Percentiles rank a stretch among this genome's conserved stretches.
These are phyloP conservation scores for Sisymbrium irio DNA, from an alignment of 345 rosid genomes.

Conservation along the genomic window DNA sequence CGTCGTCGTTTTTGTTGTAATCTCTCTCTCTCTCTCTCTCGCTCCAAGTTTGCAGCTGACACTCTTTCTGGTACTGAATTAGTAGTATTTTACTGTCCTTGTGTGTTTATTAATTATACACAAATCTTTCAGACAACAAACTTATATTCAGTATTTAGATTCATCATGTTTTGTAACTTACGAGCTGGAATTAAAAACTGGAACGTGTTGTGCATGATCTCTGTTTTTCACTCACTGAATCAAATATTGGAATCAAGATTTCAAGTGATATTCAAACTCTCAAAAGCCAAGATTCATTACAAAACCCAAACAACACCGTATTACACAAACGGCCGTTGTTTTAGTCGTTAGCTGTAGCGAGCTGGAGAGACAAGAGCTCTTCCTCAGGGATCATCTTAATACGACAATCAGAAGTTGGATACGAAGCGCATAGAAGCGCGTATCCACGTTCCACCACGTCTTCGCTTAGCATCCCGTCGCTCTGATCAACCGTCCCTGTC, in stretches of 20 bases:
- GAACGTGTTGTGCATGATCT: not conserved
- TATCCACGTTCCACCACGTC: slow-evolving; percentile 93
- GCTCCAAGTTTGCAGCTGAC: not conserved
- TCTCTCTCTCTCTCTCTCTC: not conserved
- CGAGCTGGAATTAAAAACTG: not conserved
- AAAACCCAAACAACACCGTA: not conserved
- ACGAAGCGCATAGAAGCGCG: slow-evolving; percentile 72
- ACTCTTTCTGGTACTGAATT: slow-evolving; percentile 10
- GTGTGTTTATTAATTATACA: slow-evolving; percentile 26
- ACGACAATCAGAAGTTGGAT: slow-evolving; percentile 80
- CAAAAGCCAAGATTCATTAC: not conserved
- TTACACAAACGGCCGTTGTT: not conserved
- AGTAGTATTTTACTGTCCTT: not conserved
- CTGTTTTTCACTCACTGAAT: not conserved
- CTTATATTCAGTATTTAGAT: not conserved
- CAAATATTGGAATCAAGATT: not conserved
- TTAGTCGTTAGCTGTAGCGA: slow-evolving; percentile 84
- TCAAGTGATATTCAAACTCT: not conserved
- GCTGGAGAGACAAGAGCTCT: slow-evolving; percentile 74
- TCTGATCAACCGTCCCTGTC: slow-evolving; percentile 77
- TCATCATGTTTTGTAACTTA: not conserved
- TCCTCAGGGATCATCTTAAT: slow-evolving; percentile 90
- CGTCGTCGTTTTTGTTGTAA: slow-evolving; percentile 6
- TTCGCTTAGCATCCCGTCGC: slow-evolving; percentile 96
- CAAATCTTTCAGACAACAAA: not conserved